Evolutionary conservation across 768 basidiomycete species (phyloP), one percentile per base, ranked within the genome.

Genomic region (Botryobasidium botryosum): DNA sequence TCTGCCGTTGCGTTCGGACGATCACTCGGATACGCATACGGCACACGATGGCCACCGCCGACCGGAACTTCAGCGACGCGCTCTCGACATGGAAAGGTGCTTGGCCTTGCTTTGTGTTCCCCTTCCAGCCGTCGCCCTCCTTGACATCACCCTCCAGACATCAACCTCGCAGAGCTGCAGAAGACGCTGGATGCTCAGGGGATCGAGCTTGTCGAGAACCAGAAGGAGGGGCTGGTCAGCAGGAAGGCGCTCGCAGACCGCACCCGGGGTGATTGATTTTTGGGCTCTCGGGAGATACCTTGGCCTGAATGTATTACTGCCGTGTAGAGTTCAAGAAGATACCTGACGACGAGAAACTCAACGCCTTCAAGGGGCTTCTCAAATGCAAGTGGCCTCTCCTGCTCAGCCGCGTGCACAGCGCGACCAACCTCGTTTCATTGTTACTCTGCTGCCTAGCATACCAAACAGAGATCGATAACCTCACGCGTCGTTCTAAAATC

Each of bases 151-250:
- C 18, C 17, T 12, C 8, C 52, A 94, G 88, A 77, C 51, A 82
- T 99, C 55, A 79, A 84, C 60, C 71, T 99, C 41, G 64, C 76
- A 17, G 87, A 94, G 51, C 68, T 97, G 23, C 92, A 97, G 63
- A 91, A 87, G 65, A 80, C 77, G 3, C 73, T 99, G 40, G 91
- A 97, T 62, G 67, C 71, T 5, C 92, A 96, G 50, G 91, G 90
- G 3, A 70, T 96, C 27, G 91, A 97, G 62, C 70, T 99, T 12
- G 91, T 99, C 18, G 90, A 97, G 68, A 91, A 91, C 63, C 91
- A 96, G 68, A 99, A 96, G 66, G 92, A 97, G 66, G 87, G 83
- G 52, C 70, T 96, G 36, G 69, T 99, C 2, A 90, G 90, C 7
- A 72, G 94, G 35, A 99, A 96, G 62, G 81, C 78, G 44, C 68